Evolutionary conservation across 176 grass and related monocot species (phyloP).

Genomic region (Bolboschoenus planiculmis): DNA sequence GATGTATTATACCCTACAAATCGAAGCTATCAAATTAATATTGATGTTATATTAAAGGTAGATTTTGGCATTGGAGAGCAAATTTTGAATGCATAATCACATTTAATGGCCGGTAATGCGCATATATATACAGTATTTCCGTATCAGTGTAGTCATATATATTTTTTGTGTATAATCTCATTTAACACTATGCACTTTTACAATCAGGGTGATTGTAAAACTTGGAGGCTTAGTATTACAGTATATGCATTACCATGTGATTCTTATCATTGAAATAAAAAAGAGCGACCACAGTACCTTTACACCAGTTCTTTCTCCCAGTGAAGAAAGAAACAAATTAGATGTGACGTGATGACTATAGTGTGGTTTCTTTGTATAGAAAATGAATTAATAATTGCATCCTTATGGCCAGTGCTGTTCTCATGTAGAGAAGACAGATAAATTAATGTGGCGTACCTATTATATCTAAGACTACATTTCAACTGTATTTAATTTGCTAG

Average conservation of each 20-base stretch:
- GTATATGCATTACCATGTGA: not conserved
- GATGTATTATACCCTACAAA: too few relatives aligned
- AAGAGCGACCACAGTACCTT: not conserved
- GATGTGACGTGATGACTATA: not conserved
- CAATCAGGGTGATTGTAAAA: too few relatives aligned
- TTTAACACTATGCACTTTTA: too few relatives aligned
- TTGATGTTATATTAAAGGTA: too few relatives aligned
- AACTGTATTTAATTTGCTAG: too few relatives aligned
- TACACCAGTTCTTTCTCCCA: not conserved
- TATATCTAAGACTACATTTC: not conserved
- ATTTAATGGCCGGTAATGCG: too few relatives aligned
- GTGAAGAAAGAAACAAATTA: not conserved
- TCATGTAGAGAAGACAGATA: not conserved
- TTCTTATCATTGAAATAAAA: not conserved
- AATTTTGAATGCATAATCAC: too few relatives aligned
- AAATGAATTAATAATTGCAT: not conserved
- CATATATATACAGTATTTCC: too few relatives aligned
- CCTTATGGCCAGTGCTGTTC: not conserved
- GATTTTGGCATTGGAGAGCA: too few relatives aligned
- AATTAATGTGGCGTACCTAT: not conserved
- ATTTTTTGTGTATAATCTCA: too few relatives aligned
- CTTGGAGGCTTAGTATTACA: not conserved
- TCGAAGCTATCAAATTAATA: too few relatives aligned
- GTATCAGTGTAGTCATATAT: too few relatives aligned
- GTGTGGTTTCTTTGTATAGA: not conserved